These are phyloP conservation scores for Cladophialophora yegresii DNA, from an alignment of 2,329 filamentous ascomycete species.

Conservation along the genomic window DNA sequence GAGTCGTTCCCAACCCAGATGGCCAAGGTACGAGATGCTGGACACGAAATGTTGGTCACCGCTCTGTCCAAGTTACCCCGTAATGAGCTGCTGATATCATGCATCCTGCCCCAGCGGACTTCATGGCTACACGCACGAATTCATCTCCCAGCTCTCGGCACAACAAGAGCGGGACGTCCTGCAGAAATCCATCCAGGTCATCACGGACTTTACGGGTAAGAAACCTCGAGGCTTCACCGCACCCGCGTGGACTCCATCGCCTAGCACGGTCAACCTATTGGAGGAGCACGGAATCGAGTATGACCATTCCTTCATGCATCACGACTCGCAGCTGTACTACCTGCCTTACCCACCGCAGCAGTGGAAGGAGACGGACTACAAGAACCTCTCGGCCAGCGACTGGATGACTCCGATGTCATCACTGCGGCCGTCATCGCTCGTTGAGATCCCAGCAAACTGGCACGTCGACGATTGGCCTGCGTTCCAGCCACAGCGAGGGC, in stretches of 20 bases:
- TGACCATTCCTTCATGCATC: conserved; percentile 54
- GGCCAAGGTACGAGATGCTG: conserved; percentile 46
- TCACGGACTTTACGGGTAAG: conserved; percentile 45
- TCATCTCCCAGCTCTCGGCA: conserved; percentile 37
- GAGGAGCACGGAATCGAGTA: conserved; percentile 49
- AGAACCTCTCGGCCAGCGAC: conserved; percentile 31
- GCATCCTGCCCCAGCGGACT: conserved; percentile 38
- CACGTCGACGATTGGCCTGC: conserved; percentile 53
- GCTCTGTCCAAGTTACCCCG: background rate
- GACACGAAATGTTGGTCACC: conserved; percentile 45
- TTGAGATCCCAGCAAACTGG: conserved; percentile 53
- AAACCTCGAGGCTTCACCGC: conserved; percentile 50
- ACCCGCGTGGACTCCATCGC: conserved; percentile 47
- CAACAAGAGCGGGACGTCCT: conserved; percentile 46
- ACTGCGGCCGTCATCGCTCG: conserved; percentile 44
- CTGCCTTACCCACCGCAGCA: conserved; percentile 21
- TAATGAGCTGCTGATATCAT: conserved; percentile 15
- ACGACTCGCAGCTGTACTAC: conserved; percentile 43
- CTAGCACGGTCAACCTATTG: conserved; percentile 43
- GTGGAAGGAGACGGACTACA: conserved; percentile 28
- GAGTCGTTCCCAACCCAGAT: conserved; percentile 57
- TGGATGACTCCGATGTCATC: conserved; percentile 43
- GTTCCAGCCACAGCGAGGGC: conserved; percentile 41
- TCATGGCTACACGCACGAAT: conserved; percentile 52
- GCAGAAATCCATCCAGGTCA: conserved; percentile 44